Evolutionary conservation across 257 asterid genomes (phyloP), one percentile per base, ranked within the genome.

Genomic region (Jasminum sambac): DNA sequence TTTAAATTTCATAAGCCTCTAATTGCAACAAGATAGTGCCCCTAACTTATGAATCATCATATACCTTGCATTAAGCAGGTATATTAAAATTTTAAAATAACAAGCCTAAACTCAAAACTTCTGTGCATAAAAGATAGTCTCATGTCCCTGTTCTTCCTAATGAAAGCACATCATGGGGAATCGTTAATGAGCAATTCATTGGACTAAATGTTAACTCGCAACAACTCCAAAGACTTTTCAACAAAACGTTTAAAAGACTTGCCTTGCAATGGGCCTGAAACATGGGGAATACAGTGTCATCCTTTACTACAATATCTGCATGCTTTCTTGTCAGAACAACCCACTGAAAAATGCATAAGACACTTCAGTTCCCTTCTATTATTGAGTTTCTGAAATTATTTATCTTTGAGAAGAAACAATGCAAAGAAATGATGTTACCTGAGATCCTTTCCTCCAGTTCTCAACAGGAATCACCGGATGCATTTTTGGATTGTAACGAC

Each of bases 401-500:
- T 46, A 24, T 71, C 70, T 70, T 30, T 6, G 39, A 21, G 59
- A 70, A 73, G 72, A 48, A 66, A 55, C 50, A 34, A 61, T 34
- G n/a, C 66, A 30, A 24, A 73, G 21, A 67, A 66, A 50, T 44
- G 71, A 50, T 0, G 14, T 70, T 80, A 94, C 99, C 99, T 94
- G 99, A 71, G 99, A 94, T 74, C 99, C 99, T 81, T 94, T 94
- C 83, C 96, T 88, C 99, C 99, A 94, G 80, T 81, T 79, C 60
- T 81, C 78, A 77, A 85, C 91, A 68, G 91, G 91, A 83, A 94
- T 79, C 46, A 80, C 78, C 21, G 96, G 98, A 79, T 91, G 84
- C 99, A 94, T 94, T 84, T 84, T 94, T n/a, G 96, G 98, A 82
- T 94, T 94, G 85, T 94, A 94, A 30, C 98, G 97, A 60, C 93